A percentile compares a stretch with the other conserved stretches of the same genome.
Conservation (phyloP, 768 basidiomycete genomes). For the Leucogyrophana mollusca region DNA sequence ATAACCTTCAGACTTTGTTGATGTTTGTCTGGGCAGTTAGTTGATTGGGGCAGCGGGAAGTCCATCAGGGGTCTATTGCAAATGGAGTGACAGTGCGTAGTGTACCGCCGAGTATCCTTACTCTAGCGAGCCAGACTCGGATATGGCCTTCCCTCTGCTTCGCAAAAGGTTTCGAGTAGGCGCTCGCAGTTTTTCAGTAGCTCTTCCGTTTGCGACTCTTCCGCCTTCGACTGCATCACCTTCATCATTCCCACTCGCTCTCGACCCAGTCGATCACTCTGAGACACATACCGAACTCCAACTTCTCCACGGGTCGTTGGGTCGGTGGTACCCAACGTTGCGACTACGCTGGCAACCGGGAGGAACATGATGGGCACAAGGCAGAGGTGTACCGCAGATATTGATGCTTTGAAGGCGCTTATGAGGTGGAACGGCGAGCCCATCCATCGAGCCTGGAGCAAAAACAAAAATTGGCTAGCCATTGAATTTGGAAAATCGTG, state of each 20-base stretch:
- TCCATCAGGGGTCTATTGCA: no score
- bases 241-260: conserved; percentile 49
- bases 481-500: neutral
- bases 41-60: no score
- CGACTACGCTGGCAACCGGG: conserved; percentile 25
- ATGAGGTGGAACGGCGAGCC: conserved; percentile 72
- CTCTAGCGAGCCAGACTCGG: conserved; percentile 15
- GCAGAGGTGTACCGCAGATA: conserved; percentile 63
- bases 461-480: conserved; percentile 5
- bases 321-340: conserved; percentile 11
- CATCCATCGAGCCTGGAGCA: conserved; percentile 56
- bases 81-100: no score
- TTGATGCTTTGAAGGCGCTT: conserved; percentile 58
- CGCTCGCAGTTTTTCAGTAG: conserved; percentile 57
- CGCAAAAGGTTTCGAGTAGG: conserved; percentile 41
- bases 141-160: conserved; percentile 26
- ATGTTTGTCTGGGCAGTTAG: no score
- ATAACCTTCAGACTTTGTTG: no score
- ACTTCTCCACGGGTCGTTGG: conserved; percentile 12
- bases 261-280: conserved; percentile 55
- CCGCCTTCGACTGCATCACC: conserved; percentile 50
- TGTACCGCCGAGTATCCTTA: no score
- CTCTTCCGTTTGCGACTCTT: conserved; percentile 43
- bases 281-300: conserved; percentile 49
- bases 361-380: conserved; percentile 57